These are phyloP conservation scores for Globisporangium spinosum DNA, from an alignment of 352 stramenopile species.

Conservation along the genomic window DNA sequence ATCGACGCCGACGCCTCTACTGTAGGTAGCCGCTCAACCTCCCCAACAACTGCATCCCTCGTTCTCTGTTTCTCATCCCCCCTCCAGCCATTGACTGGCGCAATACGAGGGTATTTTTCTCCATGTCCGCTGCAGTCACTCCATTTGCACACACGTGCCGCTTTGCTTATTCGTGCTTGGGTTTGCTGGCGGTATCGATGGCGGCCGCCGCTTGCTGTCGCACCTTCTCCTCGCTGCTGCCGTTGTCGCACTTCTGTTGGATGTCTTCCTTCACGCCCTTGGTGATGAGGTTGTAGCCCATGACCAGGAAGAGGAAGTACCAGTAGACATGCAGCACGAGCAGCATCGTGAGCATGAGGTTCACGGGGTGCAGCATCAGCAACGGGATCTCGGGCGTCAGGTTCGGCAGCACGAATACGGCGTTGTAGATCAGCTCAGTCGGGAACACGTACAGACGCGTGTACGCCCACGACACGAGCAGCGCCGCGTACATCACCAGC, in stretches of 20 bases:
- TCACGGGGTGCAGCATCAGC: conserved; percentile 30
- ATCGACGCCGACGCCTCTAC: not conserved
- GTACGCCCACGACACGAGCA: conserved; percentile 38
- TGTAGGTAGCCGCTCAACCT: not conserved
- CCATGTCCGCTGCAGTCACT: not conserved
- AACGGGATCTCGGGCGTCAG: conserved; percentile 27
- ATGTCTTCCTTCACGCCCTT: conserved; percentile 45
- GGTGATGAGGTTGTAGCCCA: conserved; percentile 41
- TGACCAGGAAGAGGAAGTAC: conserved; percentile 41
- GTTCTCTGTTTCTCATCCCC: not conserved
- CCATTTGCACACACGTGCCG: too few species aligned
- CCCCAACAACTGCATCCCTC: not conserved
- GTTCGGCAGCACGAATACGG: conserved; percentile 23
- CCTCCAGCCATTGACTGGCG: not conserved
- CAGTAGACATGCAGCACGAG: conserved; percentile 39
- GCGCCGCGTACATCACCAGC: conserved; percentile 31
- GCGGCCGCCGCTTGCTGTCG: not conserved
- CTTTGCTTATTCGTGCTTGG: conserved; percentile 14
- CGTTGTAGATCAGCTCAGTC: conserved; percentile 35
- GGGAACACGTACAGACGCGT: conserved; percentile 38
- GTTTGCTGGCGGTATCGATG: conserved; percentile 7
- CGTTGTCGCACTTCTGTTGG: conserved; percentile 27
- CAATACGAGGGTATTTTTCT: not conserved
- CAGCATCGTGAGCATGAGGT: conserved; percentile 40
- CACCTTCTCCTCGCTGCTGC: conserved; percentile 3